phyloP scores from a whole-genome alignment of 2,329 filamentous ascomycete genomes.

The Thelonectria olida region DNA sequence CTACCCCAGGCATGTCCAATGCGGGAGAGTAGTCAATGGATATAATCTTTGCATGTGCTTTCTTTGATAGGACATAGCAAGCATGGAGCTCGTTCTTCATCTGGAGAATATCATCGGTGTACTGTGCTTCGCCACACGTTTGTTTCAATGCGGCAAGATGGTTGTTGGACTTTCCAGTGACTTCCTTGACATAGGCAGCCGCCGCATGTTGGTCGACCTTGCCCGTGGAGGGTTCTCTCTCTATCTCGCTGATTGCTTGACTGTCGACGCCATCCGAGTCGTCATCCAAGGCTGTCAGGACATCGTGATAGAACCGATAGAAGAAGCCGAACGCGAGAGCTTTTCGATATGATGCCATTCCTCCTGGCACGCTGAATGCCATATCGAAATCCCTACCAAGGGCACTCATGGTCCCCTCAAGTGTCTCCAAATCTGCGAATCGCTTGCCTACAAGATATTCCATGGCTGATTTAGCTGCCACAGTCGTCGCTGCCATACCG shows the following conservation, averaged over 20 bases:
- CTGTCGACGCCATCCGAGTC: slow-evolving; percentile 64
- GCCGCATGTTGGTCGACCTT: slow-evolving; percentile 80
- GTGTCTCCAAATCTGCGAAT: slow-evolving; percentile 81
- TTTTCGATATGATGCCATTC: slow-evolving; percentile 96
- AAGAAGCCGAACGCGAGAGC: slow-evolving; percentile 93
- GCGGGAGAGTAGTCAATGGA: slow-evolving; percentile 80
- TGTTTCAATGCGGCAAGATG: slow-evolving; percentile 95
- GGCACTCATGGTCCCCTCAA: slow-evolving; percentile 90
- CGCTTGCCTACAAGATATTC: slow-evolving; percentile 79
- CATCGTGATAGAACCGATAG: slow-evolving; percentile 95
- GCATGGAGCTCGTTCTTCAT: slow-evolving; percentile 90
- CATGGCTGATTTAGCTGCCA: slow-evolving; percentile 83
- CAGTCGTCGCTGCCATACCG: slow-evolving; percentile 92
- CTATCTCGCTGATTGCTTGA: slow-evolving; percentile 84
- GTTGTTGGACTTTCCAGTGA: slow-evolving; percentile 85
- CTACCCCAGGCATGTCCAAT: slow-evolving; percentile 85
- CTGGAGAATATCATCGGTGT: slow-evolving; percentile 92
- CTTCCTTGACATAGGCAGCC: slow-evolving; percentile 80
- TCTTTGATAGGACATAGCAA: slow-evolving; percentile 87
- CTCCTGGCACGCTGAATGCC: slow-evolving; percentile 89
- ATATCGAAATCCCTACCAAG: slow-evolving; percentile 92
- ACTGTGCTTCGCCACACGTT: slow-evolving; percentile 91
- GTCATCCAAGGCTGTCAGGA: slow-evolving; percentile 70
- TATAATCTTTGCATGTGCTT: slow-evolving; percentile 85
- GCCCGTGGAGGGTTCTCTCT: slow-evolving; percentile 83